phyloP scores from a whole-genome alignment of 164 flowering plant genomes.

The Vitis rupestris region DNA sequence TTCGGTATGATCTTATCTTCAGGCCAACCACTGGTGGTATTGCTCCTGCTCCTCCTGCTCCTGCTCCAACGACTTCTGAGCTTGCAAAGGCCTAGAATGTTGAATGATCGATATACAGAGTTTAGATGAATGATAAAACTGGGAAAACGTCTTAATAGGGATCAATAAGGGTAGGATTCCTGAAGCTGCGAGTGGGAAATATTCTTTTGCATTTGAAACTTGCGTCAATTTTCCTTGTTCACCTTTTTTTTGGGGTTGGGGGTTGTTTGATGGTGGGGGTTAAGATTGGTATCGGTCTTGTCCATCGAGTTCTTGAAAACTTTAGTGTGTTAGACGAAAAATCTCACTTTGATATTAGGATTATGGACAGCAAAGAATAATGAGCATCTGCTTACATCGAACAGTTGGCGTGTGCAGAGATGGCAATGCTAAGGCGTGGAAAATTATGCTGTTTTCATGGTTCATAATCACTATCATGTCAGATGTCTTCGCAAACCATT shows the following conservation, averaged over 20 bases:
- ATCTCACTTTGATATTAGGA: too few relatives aligned
- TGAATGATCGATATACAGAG: not conserved
- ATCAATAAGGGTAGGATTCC: conserved; percentile 25
- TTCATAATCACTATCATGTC: too few relatives aligned
- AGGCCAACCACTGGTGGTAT: conserved; percentile 89
- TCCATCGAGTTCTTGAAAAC: too few relatives aligned
- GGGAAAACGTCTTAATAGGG: conserved; percentile 1
- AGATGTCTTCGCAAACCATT: too few relatives aligned
- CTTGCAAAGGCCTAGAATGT: conserved; percentile 36
- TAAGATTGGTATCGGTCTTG: too few relatives aligned
- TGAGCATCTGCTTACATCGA: too few relatives aligned
- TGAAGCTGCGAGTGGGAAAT: conserved; percentile 12
- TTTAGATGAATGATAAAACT: not conserved
- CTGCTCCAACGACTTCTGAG: conserved; percentile 29
- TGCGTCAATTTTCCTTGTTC: not conserved
- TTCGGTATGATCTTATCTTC: conserved; percentile 6
- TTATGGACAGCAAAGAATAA: too few relatives aligned
- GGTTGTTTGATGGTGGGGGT: not conserved
- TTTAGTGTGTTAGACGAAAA: too few relatives aligned
- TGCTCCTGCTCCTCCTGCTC: conserved; percentile 41
- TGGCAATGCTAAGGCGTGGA: too few relatives aligned
- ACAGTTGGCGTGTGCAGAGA: too few relatives aligned
- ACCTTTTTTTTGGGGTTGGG: conserved; percentile 3
- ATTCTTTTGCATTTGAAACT: conserved; percentile 15
- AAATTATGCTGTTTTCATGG: too few relatives aligned